phyloP scores from a whole-genome alignment of 2,329 filamentous ascomycete genomes.

The Eutypella sp. region DNA sequence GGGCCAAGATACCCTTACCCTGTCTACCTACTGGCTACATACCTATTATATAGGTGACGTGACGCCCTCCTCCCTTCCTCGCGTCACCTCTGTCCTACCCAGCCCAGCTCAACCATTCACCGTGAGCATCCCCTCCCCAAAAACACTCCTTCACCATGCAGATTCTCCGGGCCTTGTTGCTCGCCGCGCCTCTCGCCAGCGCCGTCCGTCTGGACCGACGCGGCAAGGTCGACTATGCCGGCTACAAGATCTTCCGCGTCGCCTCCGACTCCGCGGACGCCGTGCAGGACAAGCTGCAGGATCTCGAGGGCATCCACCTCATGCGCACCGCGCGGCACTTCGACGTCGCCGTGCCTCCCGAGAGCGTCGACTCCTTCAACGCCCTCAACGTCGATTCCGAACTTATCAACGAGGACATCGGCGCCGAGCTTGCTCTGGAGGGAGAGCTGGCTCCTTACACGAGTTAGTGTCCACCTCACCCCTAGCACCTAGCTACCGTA shows the following conservation, averaged over 20 bases:
- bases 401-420: slow-evolving; percentile 23
- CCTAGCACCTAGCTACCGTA: neutral
- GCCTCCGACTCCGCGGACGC: slow-evolving; percentile 9
- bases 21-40: no score
- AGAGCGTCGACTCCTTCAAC: slow-evolving; percentile 21
- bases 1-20: no score
- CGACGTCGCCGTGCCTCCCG: slow-evolving; percentile 28
- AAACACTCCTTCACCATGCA: neutral
- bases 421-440: slow-evolving; percentile 24
- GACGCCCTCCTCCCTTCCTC: no score
- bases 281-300: slow-evolving; percentile 13
- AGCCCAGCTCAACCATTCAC: no score
- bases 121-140: no score
- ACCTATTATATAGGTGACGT: no score
- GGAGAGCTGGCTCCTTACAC: slow-evolving; percentile 13
- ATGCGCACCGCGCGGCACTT: slow-evolving; percentile 16
- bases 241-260: slow-evolving; percentile 29
- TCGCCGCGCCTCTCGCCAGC: neutral
- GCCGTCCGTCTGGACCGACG: neutral
- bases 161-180: neutral
- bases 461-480: slow-evolving; percentile 9
- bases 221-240: slow-evolving; percentile 24
- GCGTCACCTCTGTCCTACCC: no score
- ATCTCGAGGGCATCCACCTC: slow-evolving; percentile 21
- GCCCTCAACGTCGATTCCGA: slow-evolving; percentile 17